Conservation (phyloP, 2,329 filamentous ascomycete genomes). For the Cucurbitaria berberidis region DNA sequence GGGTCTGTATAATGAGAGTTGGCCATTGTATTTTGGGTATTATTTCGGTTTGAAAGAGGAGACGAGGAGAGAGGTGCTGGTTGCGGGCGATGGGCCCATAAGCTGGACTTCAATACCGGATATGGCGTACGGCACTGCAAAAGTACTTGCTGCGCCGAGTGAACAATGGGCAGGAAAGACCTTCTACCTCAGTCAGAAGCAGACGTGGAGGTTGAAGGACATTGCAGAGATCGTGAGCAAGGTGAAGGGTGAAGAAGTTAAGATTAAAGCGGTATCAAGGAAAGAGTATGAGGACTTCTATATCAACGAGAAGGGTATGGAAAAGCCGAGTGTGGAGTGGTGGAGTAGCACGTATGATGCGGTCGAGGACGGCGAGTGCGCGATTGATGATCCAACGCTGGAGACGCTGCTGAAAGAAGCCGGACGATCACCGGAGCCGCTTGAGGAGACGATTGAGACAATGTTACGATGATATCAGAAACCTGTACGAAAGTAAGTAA, state of each 20-base stretch:
- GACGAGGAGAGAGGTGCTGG: constrained; percentile 44
- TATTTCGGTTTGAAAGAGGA: constrained; percentile 47
- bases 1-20: constrained; percentile 56
- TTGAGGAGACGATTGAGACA: constrained; percentile 50
- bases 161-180: constrained; percentile 46
- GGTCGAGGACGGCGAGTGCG: constrained; percentile 51
- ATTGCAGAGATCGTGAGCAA: constrained; percentile 40
- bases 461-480: constrained; percentile 41
- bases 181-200: constrained; percentile 47
- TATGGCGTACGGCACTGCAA: constrained; percentile 52
- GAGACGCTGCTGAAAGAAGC: constrained; percentile 47
- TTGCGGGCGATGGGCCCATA: constrained; percentile 52
- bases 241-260: constrained; percentile 36
- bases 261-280: constrained; percentile 45
- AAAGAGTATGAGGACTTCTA: constrained; percentile 53
- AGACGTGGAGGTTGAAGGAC: constrained; percentile 33
- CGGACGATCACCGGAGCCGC: constrained; percentile 43
- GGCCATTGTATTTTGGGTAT: constrained; percentile 57
- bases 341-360: constrained; percentile 56
- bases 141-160: constrained; percentile 43
- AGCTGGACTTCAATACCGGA: constrained; percentile 55
- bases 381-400: constrained; percentile 50
- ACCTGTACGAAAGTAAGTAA: not conserved
- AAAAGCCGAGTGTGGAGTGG: constrained; percentile 51
- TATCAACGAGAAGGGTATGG: constrained; percentile 44